These are phyloP conservation scores for Sparassis latifolia DNA, from an alignment of 1,284 basidiomycete species.

Conservation along the genomic window DNA sequence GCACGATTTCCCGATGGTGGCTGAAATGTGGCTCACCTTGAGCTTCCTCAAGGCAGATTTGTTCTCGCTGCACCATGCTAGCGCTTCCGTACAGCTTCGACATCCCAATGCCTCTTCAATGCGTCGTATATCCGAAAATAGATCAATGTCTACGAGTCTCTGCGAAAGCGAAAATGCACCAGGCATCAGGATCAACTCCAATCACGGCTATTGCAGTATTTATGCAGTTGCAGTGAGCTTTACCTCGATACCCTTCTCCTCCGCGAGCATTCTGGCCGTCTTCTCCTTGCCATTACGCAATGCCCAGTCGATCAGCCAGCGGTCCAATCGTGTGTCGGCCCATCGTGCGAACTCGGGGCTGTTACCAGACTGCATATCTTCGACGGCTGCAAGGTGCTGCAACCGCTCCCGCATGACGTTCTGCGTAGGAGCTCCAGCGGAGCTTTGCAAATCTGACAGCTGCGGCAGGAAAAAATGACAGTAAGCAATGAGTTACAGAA, in stretches of 20 bases:
- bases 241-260: constrained; percentile 69
- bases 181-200: too few species aligned
- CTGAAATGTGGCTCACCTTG: constrained; percentile 47
- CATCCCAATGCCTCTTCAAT: constrained; percentile 77
- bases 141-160: constrained; percentile 85
- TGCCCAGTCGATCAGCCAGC: constrained; percentile 93
- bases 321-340: constrained; percentile 75
- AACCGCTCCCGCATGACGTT: constrained; percentile 68
- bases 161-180: constrained; percentile 21
- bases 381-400: constrained; percentile 59
- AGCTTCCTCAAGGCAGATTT: constrained; percentile 86
- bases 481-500: background rate
- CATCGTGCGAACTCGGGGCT: constrained; percentile 64
- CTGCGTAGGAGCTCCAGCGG: constrained; percentile 58
- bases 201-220: too few species aligned
- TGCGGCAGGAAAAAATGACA: constrained; percentile 21
- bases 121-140: constrained; percentile 82
- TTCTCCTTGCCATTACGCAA: constrained; percentile 68
- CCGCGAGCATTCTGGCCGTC: constrained; percentile 64
- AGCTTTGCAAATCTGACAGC: constrained; percentile 67
- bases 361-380: constrained; percentile 44
- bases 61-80: constrained; percentile 97
- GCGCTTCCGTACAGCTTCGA: constrained; percentile 81
- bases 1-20: too few species aligned
- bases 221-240: constrained; percentile 11